Evolutionary conservation across 1,284 basidiomycete genomes (phyloP).

Genomic region (Leccinum pallidistipes): DNA sequence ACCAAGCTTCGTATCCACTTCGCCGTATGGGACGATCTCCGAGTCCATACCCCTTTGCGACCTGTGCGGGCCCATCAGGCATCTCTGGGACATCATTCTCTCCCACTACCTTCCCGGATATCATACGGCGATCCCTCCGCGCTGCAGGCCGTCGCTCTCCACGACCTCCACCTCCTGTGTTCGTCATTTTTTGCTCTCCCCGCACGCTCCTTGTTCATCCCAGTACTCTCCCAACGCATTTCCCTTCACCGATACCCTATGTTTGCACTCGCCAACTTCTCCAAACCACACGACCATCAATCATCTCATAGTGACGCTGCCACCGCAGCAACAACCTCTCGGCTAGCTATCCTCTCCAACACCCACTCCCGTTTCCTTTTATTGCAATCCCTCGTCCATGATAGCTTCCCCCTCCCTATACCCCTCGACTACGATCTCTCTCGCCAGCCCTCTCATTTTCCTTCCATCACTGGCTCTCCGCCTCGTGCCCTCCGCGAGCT

Average conservation of each 20-base stretch:
- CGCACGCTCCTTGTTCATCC: slow-evolving; percentile 11
- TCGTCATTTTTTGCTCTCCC: slow-evolving; percentile 32
- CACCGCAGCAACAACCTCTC: slow-evolving; percentile 33
- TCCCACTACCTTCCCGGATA: slow-evolving; percentile 62
- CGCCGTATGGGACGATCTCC: slow-evolving; percentile 54
- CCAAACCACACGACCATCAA: slow-evolving; percentile 34
- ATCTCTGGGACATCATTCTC: slow-evolving; percentile 56
- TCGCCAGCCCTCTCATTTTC: slow-evolving; percentile 22
- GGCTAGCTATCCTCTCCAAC: slow-evolving; percentile 49
- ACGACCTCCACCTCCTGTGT: slow-evolving; percentile 64
- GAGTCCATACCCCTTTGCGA: slow-evolving; percentile 40
- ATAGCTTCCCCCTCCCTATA: slow-evolving; percentile 45
- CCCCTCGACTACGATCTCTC: slow-evolving; percentile 44
- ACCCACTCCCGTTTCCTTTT: slow-evolving; percentile 72
- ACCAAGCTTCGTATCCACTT: slow-evolving; percentile 40
- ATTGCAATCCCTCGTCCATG: slow-evolving; percentile 65
- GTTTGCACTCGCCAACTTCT: slow-evolving; percentile 56
- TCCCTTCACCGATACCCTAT: slow-evolving; percentile 59
- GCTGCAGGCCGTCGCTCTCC: slow-evolving; percentile 50
- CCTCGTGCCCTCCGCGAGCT: slow-evolving; percentile 52
- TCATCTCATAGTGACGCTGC: slow-evolving; percentile 35
- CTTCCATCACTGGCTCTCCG: slow-evolving; percentile 17
- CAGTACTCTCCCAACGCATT: slow-evolving; percentile 63
- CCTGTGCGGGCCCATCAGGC: slow-evolving; percentile 45
- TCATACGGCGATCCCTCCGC: slow-evolving; percentile 42